These are phyloP conservation scores for bread wheat (Triticum aestivum) DNA, from an alignment of 176 grass and related monocot species.

Conservation along the genomic window DNA sequence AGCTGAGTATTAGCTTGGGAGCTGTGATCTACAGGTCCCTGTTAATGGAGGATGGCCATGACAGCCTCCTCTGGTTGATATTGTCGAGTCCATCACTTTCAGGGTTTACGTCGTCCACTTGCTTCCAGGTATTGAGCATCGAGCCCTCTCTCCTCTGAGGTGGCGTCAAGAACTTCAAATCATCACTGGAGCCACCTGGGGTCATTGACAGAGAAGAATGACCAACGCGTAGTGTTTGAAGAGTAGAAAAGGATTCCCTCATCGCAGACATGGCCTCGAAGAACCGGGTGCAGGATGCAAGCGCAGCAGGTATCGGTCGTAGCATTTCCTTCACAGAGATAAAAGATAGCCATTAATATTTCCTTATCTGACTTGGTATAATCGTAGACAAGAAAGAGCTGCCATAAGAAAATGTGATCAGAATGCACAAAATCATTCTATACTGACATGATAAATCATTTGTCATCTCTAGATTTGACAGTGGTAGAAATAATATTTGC, in stretches of 20 bases:
- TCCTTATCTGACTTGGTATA: not conserved
- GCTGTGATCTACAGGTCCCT: constrained; percentile 46
- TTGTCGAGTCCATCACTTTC: constrained; percentile 36
- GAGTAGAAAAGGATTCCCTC: constrained; percentile 93
- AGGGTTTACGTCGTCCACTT: constrained; percentile 28
- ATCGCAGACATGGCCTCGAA: constrained; percentile 99
- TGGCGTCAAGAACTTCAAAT: constrained; percentile 61
- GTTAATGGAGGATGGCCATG: constrained; percentile 64
- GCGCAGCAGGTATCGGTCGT: constrained; percentile 83
- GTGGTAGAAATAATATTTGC: not conserved
- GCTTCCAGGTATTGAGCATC: constrained; percentile 52
- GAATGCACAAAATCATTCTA: not conserved
- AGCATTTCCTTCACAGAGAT: constrained; percentile 81
- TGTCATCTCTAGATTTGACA: not conserved
- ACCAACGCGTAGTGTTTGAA: constrained; percentile 72
- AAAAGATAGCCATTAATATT: not conserved
- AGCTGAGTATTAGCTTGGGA: not conserved
- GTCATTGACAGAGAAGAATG: constrained; percentile 48
- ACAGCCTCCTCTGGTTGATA: constrained; percentile 70
- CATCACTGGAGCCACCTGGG: constrained; percentile 36
- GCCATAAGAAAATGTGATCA: not conserved
- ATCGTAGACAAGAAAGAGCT: not conserved
- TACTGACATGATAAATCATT: constrained; percentile 7
- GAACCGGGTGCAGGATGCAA: constrained; percentile 96
- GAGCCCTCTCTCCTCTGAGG: constrained; percentile 54